phyloP scores from a whole-genome alignment of 2,329 filamentous ascomycete species.

The Nigrograna mackinnonii region DNA sequence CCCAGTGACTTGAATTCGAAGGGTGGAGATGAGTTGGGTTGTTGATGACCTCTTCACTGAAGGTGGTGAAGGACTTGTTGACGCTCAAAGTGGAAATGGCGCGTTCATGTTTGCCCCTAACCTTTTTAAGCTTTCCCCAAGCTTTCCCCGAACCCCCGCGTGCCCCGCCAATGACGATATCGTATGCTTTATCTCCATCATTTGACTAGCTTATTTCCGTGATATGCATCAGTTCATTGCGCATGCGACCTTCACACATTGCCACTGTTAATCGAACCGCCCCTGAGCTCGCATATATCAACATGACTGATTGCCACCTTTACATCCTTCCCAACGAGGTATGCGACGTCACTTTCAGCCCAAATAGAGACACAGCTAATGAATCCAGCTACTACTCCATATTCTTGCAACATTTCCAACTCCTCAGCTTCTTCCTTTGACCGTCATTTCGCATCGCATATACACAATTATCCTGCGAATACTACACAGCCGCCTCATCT shows the following conservation, averaged over 20 bases:
- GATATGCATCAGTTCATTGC: too few species aligned
- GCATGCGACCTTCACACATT: slow-evolving; percentile 18
- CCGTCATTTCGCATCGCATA: slow-evolving; percentile 65
- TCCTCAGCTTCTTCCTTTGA: slow-evolving; percentile 54
- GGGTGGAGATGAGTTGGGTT: not conserved
- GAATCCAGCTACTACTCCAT: slow-evolving; percentile 44
- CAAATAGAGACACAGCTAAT: slow-evolving; percentile 15
- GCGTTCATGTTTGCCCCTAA: slow-evolving; percentile 23
- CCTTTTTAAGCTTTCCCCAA: slow-evolving; percentile 11
- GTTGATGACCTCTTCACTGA: too few species aligned
- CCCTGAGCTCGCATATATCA: not conserved
- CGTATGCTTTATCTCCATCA: too few species aligned
- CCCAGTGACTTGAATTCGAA: too few species aligned
- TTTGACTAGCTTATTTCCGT: too few species aligned
- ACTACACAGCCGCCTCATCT: slow-evolving; percentile 65
- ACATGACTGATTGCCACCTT: slow-evolving; percentile 33
- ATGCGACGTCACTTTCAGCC: slow-evolving; percentile 2
- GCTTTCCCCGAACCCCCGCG: slow-evolving; percentile 5
- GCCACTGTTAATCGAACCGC: slow-evolving; percentile 2
- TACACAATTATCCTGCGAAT: slow-evolving; percentile 66
- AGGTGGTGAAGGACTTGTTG: slow-evolving; percentile 14
- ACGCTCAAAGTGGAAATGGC: slow-evolving; percentile 28
- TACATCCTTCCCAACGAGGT: slow-evolving; percentile 44
- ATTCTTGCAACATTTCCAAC: slow-evolving; percentile 47
- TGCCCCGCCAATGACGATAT: slow-evolving; percentile 28